Evolutionary conservation across 768 basidiomycete genomes (phyloP).

Genomic region (Coprinopsis strossmayeri): DNA sequence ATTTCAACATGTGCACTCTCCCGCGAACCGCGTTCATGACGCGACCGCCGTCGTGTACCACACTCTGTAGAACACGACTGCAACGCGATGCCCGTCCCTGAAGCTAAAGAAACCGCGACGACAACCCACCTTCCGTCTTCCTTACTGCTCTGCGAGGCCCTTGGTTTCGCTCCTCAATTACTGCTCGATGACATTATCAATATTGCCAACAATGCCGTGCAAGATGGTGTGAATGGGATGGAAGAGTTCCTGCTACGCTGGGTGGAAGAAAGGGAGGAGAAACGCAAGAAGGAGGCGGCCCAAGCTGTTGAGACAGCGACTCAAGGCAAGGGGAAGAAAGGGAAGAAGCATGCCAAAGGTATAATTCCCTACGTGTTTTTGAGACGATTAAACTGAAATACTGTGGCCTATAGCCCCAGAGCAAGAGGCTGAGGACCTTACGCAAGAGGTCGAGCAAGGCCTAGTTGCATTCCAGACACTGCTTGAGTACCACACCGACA

Average conservation of each 20-base stretch:
- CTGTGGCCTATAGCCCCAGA: conserved; percentile 1
- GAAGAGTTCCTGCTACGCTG: conserved; percentile 71
- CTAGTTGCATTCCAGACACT: conserved; percentile 84
- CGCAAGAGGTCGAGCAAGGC: conserved; percentile 71
- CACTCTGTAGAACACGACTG: not conserved
- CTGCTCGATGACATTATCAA: conserved; percentile 85
- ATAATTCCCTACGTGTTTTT: not conserved
- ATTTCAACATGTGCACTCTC: too few relatives aligned
- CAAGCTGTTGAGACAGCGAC: conserved; percentile 21
- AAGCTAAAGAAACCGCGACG: not conserved
- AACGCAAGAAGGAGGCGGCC: conserved; percentile 15
- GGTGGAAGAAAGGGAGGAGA: conserved; percentile 57
- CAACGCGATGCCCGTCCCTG: not conserved
- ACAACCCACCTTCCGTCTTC: conserved; percentile 21
- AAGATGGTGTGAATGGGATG: conserved; percentile 72
- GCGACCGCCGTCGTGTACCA: not conserved
- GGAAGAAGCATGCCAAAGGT: conserved; percentile 14
- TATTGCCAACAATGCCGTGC: conserved; percentile 72
- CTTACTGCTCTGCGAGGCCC: conserved; percentile 62
- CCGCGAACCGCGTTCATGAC: not conserved
- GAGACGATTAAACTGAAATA: not conserved
- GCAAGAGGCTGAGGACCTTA: conserved; percentile 43
- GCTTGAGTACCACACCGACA: conserved; percentile 81
- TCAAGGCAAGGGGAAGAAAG: conserved; percentile 16
- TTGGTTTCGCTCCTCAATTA: conserved; percentile 80